These are phyloP conservation scores for Tricholoma bakamatsutake DNA, from an alignment of 768 basidiomycete species.

Conservation along the genomic window DNA sequence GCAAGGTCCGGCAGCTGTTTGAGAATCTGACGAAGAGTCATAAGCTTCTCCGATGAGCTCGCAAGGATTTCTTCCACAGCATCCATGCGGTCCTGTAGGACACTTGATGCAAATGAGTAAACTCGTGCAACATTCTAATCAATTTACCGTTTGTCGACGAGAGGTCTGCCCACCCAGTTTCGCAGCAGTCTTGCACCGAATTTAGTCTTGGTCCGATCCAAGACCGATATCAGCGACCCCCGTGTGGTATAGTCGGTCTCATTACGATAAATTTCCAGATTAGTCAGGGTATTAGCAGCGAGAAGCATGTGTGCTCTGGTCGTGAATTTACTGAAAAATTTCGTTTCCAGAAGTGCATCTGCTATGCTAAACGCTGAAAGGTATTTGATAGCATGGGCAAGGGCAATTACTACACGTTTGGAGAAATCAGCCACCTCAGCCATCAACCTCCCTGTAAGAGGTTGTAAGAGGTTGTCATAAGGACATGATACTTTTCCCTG, in stretches of 20 bases:
- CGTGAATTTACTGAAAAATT: slow-evolving; percentile 75
- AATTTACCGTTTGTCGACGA: slow-evolving; percentile 62
- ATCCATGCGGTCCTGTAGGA: slow-evolving; percentile 70
- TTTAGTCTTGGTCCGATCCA: slow-evolving; percentile 83
- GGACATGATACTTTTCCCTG: neutral
- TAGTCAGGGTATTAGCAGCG: slow-evolving; percentile 80
- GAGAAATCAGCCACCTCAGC: slow-evolving; percentile 63
- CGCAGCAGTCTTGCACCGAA: slow-evolving; percentile 84
- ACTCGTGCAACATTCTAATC: neutral
- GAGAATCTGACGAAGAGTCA: slow-evolving; percentile 62
- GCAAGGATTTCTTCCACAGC: slow-evolving; percentile 79
- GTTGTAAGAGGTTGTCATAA: slow-evolving; percentile 19
- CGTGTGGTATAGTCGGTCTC: slow-evolving; percentile 69
- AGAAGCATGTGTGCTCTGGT: slow-evolving; percentile 81
- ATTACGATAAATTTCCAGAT: slow-evolving; percentile 92
- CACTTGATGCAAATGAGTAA: slow-evolving; percentile 31
- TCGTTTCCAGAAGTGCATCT: slow-evolving; percentile 69
- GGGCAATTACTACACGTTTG: slow-evolving; percentile 58
- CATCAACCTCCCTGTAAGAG: slow-evolving; percentile 48
- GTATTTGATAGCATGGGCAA: slow-evolving; percentile 69
- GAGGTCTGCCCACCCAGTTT: slow-evolving; percentile 82
- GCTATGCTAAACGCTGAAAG: slow-evolving; percentile 72
- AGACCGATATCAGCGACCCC: slow-evolving; percentile 79
- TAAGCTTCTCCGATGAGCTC: slow-evolving; percentile 56
- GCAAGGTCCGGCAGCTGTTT: slow-evolving; percentile 82